Conservation (phyloP, 2,329 filamentous ascomycete species). For the Penicillium capsulatum region DNA sequence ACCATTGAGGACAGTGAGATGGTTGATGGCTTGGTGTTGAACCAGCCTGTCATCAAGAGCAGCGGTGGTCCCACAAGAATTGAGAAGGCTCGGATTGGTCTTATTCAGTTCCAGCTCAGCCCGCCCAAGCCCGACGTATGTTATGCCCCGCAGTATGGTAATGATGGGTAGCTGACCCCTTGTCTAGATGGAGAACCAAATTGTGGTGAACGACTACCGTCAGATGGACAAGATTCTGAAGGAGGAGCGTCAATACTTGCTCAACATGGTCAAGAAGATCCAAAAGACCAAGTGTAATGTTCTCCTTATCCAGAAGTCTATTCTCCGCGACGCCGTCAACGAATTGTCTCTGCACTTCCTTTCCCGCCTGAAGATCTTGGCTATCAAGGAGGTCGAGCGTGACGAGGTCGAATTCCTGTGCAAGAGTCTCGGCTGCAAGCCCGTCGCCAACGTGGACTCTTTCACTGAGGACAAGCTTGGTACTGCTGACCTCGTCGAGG, state of each 20-base stretch:
- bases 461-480: conserved; percentile 99
- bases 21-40: conserved; percentile 88
- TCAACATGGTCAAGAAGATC: conserved; percentile 99
- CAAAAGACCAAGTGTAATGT: conserved; percentile 99
- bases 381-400: conserved; percentile 95
- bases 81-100: conserved; percentile 93
- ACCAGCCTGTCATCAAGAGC: conserved; percentile 89
- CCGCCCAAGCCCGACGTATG: conserved; percentile 92
- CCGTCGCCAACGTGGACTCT: conserved; percentile 95
- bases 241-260: conserved; percentile 94
- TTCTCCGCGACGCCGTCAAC: conserved; percentile 95
- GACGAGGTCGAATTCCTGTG: conserved; percentile 99
- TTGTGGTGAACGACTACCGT: conserved; percentile 97
- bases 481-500: conserved; percentile 87
- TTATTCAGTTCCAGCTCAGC: conserved; percentile 98
- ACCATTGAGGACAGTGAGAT: conserved; percentile 98
- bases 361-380: conserved; percentile 91
- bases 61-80: conserved; percentile 86
- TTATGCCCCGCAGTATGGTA: conserved; percentile 11
- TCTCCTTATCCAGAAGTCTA: conserved; percentile 96
- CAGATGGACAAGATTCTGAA: conserved; percentile 99
- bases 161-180: conserved; percentile 17
- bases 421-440: conserved; percentile 98
- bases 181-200: conserved; percentile 92
- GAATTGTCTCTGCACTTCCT: conserved; percentile 96